Conservation (phyloP, 2,329 filamentous ascomycete species). For the Diaporthe sp. region DNA sequence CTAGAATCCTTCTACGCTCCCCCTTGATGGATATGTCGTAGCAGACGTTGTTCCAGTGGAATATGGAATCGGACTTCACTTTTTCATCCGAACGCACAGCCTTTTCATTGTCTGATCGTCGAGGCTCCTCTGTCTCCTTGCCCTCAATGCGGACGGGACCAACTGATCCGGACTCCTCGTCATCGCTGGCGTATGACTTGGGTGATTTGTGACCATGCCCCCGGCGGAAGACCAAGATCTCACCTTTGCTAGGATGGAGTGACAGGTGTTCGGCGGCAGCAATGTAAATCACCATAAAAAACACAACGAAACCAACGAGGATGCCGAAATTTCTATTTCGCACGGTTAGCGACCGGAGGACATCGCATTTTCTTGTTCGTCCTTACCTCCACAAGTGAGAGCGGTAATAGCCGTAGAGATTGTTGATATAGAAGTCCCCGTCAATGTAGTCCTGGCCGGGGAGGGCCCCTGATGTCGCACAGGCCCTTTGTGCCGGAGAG, state of each 20-base stretch:
- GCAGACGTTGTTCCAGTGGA: slow-evolving; percentile 40
- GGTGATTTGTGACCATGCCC: slow-evolving; percentile 71
- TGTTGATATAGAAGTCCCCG: slow-evolving; percentile 69
- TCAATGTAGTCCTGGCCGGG: slow-evolving; percentile 64
- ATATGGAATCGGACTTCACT: slow-evolving; percentile 12
- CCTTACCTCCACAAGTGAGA: slow-evolving; percentile 70
- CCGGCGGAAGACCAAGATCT: slow-evolving; percentile 80
- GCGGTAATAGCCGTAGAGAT: slow-evolving; percentile 68
- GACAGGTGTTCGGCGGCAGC: slow-evolving; percentile 75
- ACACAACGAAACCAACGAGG: slow-evolving; percentile 71
- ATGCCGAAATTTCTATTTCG: slow-evolving; percentile 71
- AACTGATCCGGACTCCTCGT: slow-evolving; percentile 63
- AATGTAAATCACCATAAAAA: slow-evolving; percentile 73
- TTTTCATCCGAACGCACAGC: neutral
- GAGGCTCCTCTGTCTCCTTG: slow-evolving; percentile 54
- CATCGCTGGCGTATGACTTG: slow-evolving; percentile 73
- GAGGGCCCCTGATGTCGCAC: slow-evolving; percentile 69
- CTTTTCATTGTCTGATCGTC: slow-evolving; percentile 26
- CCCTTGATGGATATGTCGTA: slow-evolving; percentile 39
- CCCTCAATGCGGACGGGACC: slow-evolving; percentile 61
- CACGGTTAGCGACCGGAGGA: neutral
- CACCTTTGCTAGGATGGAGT: slow-evolving; percentile 78
- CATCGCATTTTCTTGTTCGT: neutral
- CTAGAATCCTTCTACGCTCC: slow-evolving; percentile 35
- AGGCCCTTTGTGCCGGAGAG: slow-evolving; percentile 60